These are phyloP conservation scores for Anacardium occidentale DNA, from an alignment of 345 rosid genomes.

Conservation along the genomic window DNA sequence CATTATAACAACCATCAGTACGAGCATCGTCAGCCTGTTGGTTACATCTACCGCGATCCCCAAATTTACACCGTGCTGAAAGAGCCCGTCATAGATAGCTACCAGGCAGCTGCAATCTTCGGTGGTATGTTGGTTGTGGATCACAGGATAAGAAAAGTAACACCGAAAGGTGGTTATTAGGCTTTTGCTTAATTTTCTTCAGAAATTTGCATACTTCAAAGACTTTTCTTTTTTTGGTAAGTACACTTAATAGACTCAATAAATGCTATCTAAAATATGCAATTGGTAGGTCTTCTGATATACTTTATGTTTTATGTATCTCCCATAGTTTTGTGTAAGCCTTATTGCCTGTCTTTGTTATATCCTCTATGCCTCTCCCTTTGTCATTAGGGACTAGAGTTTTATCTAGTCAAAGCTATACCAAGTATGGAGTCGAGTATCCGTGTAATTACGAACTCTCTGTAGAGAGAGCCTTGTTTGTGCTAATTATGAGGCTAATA, in stretches of 20 bases:
- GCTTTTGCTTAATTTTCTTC: not conserved
- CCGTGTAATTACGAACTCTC: not conserved
- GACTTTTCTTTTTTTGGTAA: too few relatives aligned
- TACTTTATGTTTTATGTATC: too few relatives aligned
- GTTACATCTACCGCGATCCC: not conserved
- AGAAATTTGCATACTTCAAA: not conserved
- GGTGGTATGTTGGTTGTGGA: not conserved
- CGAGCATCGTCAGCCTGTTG: not conserved
- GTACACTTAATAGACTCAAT: not conserved
- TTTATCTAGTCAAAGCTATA: not conserved
- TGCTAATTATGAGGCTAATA: not conserved
- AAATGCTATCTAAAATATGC: too few relatives aligned
- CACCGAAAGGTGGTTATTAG: not conserved
- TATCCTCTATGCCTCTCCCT: not conserved
- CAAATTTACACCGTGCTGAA: not conserved
- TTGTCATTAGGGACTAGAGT: not conserved
- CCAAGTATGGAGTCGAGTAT: not conserved
- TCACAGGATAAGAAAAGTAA: not conserved
- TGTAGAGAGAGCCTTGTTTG: too few relatives aligned
- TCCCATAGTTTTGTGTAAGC: too few relatives aligned
- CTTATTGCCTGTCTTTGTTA: not conserved
- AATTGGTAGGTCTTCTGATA: not conserved
- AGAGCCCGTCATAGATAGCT: conserved; percentile 1
- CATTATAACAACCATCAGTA: not conserved
- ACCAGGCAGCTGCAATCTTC: conserved; percentile 1